Conservation (phyloP, 169 alveolate species). For the Plasmodium chabaudi region DNA sequence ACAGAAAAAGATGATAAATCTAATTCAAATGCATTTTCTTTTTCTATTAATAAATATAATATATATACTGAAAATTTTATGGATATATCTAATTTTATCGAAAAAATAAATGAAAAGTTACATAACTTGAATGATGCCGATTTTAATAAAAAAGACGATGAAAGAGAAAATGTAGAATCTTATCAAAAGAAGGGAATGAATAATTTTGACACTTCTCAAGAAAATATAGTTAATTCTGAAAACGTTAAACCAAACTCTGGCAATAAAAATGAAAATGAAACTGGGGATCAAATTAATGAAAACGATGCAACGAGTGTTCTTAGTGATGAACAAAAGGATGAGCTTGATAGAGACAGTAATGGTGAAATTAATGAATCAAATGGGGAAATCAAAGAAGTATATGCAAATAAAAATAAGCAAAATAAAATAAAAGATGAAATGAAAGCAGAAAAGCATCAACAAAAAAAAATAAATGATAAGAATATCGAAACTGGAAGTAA, state of each 20-base stretch:
- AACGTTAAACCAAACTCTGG: too few relatives aligned
- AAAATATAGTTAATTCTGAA: neutral
- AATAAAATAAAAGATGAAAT: conserved; percentile 73
- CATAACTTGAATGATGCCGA: conserved; percentile 20
- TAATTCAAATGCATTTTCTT: conserved; percentile 32
- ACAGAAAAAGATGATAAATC: conserved; percentile 15
- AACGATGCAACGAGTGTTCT: too few relatives aligned
- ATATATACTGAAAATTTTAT: conserved; percentile 62
- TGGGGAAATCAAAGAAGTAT: neutral
- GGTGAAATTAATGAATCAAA: neutral
- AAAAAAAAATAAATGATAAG: conserved; percentile 19
- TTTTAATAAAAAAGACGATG: conserved; percentile 23
- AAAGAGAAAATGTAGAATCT: conserved; percentile 40
- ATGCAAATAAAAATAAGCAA: conserved; percentile 4
- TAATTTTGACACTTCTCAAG: conserved; percentile 1
- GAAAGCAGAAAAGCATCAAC: conserved; percentile 60
- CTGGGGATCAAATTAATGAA: neutral
- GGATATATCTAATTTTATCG: conserved; percentile 62
- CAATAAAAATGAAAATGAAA: neutral
- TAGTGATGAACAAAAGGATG: too few relatives aligned
- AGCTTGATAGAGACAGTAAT: too few relatives aligned
- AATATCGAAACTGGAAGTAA: neutral
- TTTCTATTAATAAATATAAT: conserved; percentile 57
- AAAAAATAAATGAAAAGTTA: conserved; percentile 38
- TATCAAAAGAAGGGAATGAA: conserved; percentile 57